phyloP scores from a whole-genome alignment of 768 basidiomycete species.

The Suillus tomentosus region DNA sequence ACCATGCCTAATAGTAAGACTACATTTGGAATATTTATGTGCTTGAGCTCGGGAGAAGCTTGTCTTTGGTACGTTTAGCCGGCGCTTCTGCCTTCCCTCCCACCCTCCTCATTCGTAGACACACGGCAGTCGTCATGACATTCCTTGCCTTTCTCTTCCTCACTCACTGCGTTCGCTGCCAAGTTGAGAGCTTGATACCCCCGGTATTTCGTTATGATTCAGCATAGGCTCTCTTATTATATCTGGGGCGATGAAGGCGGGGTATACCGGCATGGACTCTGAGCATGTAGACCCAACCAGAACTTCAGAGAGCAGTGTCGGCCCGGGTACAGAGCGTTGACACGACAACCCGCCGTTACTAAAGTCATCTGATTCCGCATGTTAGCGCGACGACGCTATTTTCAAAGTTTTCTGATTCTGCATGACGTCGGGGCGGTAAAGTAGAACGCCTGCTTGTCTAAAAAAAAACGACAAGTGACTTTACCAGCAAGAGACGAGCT shows the following conservation, averaged over 20 bases:
- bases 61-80: slow-evolving; percentile 49
- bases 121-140: slow-evolving; percentile 42
- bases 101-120: not conserved
- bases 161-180: slow-evolving; percentile 53
- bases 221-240: slow-evolving; percentile 60
- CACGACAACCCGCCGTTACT: not conserved
- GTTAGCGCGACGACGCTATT: not conserved
- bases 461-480: not conserved
- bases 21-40: slow-evolving; percentile 55
- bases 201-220: slow-evolving; percentile 53
- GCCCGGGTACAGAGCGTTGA: slow-evolving; percentile 10
- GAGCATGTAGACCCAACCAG: slow-evolving; percentile 24
- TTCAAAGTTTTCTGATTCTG: not conserved
- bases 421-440: not conserved
- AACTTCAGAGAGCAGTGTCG: slow-evolving; percentile 18
- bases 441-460: not conserved
- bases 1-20: slow-evolving; percentile 50
- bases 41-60: slow-evolving; percentile 70
- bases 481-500: not conserved
- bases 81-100: slow-evolving; percentile 1
- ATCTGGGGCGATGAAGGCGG: slow-evolving; percentile 52
- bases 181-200: slow-evolving; percentile 38
- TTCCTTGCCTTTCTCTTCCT: slow-evolving; percentile 47
- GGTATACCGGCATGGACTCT: slow-evolving; percentile 26
- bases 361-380: not conserved